Evolutionary conservation across 2,329 filamentous ascomycete genomes (phyloP).

Genomic region (Zasmidium cellare): DNA sequence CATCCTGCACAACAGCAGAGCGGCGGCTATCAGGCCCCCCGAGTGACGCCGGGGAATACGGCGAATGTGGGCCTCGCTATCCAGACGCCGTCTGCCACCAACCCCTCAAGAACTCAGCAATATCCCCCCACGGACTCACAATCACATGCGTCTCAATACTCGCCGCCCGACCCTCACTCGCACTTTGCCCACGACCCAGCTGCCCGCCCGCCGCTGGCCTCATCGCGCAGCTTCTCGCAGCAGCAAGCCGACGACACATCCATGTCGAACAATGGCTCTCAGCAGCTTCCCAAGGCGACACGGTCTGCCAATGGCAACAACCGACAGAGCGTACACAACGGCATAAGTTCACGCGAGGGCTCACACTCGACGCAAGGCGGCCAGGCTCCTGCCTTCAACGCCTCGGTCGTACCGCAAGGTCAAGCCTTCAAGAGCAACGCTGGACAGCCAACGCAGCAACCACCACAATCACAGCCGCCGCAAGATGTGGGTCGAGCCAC

Average conservation of each 20-base stretch:
- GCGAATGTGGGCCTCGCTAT: conserved; percentile 28
- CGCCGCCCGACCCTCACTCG: conserved; percentile 23
- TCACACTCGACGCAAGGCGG: conserved; percentile 21
- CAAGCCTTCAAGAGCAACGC: conserved; percentile 39
- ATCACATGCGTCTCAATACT: conserved; percentile 23
- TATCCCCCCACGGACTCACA: conserved; percentile 10
- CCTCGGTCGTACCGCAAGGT: conserved; percentile 48
- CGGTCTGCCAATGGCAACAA: conserved; percentile 27
- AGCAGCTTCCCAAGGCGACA: conserved; percentile 28
- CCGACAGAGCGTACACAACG: conserved; percentile 37
- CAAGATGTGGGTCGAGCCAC: conserved; percentile 36
- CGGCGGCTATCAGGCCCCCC: conserved; percentile 26
- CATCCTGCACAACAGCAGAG: conserved; percentile 23
- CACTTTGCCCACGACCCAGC: conserved; percentile 21
- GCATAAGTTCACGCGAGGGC: conserved; percentile 28
- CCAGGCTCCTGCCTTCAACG: conserved; percentile 42
- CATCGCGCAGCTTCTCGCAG: conserved; percentile 32
- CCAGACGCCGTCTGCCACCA: conserved; percentile 23
- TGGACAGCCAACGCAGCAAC: conserved; percentile 25
- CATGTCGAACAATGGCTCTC: conserved; percentile 34
- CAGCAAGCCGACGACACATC: conserved; percentile 30
- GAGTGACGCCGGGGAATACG: conserved; percentile 21
- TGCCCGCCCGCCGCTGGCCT: conserved; percentile 23
- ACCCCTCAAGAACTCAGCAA: conserved; percentile 14
- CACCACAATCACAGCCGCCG: conserved; percentile 17